Conservation (phyloP, 202 grass and related monocot genomes). For the Setaria viridis region DNA sequence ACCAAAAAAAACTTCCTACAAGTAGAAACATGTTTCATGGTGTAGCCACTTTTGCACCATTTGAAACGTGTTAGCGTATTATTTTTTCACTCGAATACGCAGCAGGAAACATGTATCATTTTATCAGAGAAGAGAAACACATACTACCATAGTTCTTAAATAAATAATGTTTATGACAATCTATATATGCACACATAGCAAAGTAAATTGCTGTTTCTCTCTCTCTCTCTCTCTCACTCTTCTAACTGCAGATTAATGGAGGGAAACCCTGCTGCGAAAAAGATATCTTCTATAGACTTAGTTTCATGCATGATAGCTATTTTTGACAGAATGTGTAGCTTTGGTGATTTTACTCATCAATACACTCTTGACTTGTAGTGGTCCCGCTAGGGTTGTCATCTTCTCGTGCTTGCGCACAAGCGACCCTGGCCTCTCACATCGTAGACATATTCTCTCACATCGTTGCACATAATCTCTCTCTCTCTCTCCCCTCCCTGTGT, state of each 20-base stretch:
- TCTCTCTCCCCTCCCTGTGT: not conserved
- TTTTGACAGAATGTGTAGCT: not conserved
- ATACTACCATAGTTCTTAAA: not conserved
- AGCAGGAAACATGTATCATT: not conserved
- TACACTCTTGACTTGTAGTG: slow-evolving; percentile 12
- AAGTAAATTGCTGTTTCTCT: too few species aligned
- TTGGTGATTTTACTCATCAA: slow-evolving; percentile 12
- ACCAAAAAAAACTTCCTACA: not conserved
- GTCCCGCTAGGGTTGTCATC: slow-evolving; percentile 32
- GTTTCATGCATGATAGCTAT: not conserved
- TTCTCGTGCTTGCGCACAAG: slow-evolving; percentile 34
- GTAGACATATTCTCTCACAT: slow-evolving; percentile 31
- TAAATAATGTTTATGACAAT: too few species aligned
- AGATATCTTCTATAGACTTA: not conserved
- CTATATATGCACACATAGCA: too few species aligned
- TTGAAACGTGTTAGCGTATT: not conserved
- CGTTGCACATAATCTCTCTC: not conserved
- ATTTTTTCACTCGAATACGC: not conserved
- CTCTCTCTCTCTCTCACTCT: too few species aligned
- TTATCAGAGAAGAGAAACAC: not conserved
- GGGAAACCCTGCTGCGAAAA: not conserved
- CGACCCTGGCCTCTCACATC: not conserved
- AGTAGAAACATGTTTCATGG: not conserved
- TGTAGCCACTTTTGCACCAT: not conserved
- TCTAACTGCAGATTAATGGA: too few species aligned